Evolutionary conservation across 2,329 filamentous ascomycete genomes (phyloP).

Genomic region (Venturia asperata): DNA sequence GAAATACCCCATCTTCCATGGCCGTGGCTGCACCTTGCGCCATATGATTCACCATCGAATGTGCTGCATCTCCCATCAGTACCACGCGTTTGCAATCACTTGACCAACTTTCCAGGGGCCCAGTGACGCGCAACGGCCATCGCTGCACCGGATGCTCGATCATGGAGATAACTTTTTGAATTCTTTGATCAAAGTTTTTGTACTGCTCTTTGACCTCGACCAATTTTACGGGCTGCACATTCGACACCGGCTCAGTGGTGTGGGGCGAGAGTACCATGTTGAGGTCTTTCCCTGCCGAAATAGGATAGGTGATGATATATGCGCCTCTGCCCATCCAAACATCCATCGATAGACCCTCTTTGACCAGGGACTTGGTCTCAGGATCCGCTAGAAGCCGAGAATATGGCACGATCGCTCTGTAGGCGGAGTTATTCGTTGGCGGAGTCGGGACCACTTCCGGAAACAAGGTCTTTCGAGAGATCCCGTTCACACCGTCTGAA

Average conservation of each 20-base stretch:
- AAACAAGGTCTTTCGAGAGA: conserved; percentile 35
- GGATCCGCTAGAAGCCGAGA: conserved; percentile 39
- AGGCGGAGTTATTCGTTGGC: conserved; percentile 40
- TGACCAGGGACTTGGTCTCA: conserved; percentile 25
- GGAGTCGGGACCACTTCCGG: conserved; percentile 36
- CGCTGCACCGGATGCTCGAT: conserved; percentile 29
- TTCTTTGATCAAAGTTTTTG: conserved; percentile 40
- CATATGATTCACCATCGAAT: conserved; percentile 40
- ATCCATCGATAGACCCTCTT: conserved; percentile 38
- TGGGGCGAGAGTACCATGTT: conserved; percentile 43
- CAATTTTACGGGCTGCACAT: conserved; percentile 35
- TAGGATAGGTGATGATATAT: conserved; percentile 43
- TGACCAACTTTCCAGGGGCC: conserved; percentile 37
- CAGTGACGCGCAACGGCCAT: conserved; percentile 41
- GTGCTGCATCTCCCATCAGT: conserved; percentile 39
- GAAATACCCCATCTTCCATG: conserved; percentile 40
- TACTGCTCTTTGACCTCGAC: conserved; percentile 39
- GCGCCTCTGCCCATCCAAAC: conserved; percentile 38
- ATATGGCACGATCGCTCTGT: conserved; percentile 35
- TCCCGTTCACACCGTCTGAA: conserved; percentile 38
- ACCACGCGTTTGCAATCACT: conserved; percentile 37
- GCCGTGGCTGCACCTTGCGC: conserved; percentile 40
- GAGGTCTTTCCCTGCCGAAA: conserved; percentile 38
- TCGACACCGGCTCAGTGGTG: conserved; percentile 33
- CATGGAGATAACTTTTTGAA: conserved; percentile 38